Evolutionary conservation across 2,329 filamentous ascomycete genomes (phyloP).

Genomic region (Fusarium chuoi): DNA sequence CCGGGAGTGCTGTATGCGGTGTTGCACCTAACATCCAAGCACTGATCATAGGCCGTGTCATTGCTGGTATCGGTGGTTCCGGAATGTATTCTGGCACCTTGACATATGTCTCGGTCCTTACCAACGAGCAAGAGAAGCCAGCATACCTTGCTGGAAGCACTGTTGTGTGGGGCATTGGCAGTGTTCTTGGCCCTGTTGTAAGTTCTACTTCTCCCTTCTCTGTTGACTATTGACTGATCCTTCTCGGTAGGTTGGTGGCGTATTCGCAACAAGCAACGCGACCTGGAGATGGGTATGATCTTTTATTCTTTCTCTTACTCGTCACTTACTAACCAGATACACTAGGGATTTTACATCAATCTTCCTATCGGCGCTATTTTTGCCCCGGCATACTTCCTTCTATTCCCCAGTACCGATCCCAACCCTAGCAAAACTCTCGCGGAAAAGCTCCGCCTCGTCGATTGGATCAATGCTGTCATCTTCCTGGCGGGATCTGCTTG

Average conservation of each 20-base stretch:
- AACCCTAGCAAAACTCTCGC: background rate
- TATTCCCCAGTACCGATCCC: background rate
- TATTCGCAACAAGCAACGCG: background rate
- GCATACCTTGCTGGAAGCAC: background rate
- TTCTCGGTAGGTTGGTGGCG: background rate
- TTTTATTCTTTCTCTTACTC: background rate
- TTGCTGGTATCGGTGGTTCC: background rate
- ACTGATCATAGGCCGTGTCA: background rate
- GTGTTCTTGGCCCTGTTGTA: background rate
- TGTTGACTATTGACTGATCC: background rate
- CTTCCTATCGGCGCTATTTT: background rate
- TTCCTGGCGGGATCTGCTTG: background rate
- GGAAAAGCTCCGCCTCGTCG: background rate
- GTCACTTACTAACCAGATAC: accelerated
- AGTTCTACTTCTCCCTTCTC: accelerated
- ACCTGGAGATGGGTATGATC: background rate
- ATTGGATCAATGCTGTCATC: background rate
- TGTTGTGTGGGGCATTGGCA: background rate
- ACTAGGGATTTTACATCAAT: background rate
- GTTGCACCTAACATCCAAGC: background rate
- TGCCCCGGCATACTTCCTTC: background rate
- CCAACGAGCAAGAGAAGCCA: background rate
- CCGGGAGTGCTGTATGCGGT: background rate
- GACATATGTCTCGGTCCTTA: background rate
- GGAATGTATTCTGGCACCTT: conserved; percentile 1